A percentile compares a stretch with the other conserved stretches of the same genome.
These are phyloP conservation scores for Trypanosoma mega DNA, from an alignment of 208 protist genomes.

Conservation along the genomic window DNA sequence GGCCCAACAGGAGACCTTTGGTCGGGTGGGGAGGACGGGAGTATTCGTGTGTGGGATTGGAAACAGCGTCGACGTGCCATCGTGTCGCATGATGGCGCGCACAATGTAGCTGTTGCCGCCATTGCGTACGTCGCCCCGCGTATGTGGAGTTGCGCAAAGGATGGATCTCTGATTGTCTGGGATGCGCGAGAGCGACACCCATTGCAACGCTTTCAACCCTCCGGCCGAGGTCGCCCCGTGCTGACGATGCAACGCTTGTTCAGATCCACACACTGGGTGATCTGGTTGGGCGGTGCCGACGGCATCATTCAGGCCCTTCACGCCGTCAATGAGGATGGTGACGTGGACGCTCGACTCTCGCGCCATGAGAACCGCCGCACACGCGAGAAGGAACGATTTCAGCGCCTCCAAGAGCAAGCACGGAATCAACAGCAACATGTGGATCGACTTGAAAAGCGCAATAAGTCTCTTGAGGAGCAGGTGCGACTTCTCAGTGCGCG, in stretches of 20 bases:
- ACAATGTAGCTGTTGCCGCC: constrained; percentile 48
- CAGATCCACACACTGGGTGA: constrained; percentile 17
- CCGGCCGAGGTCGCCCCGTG: constrained; percentile 2
- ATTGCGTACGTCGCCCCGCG: constrained; percentile 48
- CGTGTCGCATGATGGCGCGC: constrained; percentile 34
- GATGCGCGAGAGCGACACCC: constrained; percentile 1
- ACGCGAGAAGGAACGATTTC: neutral
- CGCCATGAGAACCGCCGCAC: neutral
- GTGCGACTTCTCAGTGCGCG: neutral
- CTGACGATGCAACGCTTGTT: constrained; percentile 17
- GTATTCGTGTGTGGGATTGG: constrained; percentile 61
- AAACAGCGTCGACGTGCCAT: constrained; percentile 15
- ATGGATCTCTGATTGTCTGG: constrained; percentile 49
- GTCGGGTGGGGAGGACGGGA: constrained; percentile 56
- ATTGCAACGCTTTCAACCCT: constrained; percentile 12
- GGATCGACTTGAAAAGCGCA: constrained; percentile 11
- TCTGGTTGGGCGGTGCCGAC: constrained; percentile 20
- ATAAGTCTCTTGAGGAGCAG: constrained; percentile 18
- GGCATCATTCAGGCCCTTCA: constrained; percentile 7
- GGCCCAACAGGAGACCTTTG: constrained; percentile 56
- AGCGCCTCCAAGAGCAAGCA: neutral
- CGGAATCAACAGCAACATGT: neutral
- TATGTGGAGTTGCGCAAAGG: constrained; percentile 75
- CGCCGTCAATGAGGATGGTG: neutral
- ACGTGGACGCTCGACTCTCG: constrained; percentile 5